Conservation (phyloP, 768 basidiomycete genomes). For the Pleurotus eryngii region DNA sequence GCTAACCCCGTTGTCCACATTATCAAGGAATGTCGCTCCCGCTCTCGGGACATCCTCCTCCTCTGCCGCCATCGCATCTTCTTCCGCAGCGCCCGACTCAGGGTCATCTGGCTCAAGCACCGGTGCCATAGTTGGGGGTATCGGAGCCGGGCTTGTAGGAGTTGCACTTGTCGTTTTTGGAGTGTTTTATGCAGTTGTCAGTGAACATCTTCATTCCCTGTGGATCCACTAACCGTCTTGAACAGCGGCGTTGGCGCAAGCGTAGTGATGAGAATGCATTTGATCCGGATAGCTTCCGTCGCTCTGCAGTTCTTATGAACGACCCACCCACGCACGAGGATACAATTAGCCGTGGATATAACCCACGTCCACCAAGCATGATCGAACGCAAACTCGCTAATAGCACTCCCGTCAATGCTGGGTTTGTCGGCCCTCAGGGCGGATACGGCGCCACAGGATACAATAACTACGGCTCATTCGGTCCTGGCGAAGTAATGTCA, state of each 20-base stretch:
- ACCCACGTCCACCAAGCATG: slow-evolving; percentile 65
- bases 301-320: slow-evolving; percentile 58
- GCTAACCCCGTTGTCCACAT: not conserved
- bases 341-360: slow-evolving; percentile 37
- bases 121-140: slow-evolving; percentile 36
- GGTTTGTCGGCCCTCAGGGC: not conserved
- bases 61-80: slow-evolving; percentile 6
- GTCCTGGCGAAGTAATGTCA: not conserved
- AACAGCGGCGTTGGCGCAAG: slow-evolving; percentile 41
- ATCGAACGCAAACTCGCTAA: slow-evolving; percentile 45
- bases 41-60: not conserved
- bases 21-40: not conserved
- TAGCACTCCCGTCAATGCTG: slow-evolving; percentile 4
- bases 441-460: not conserved
- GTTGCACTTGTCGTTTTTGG: slow-evolving; percentile 37
- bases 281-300: slow-evolving; percentile 55
- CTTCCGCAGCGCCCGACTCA: slow-evolving; percentile 12
- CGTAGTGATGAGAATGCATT: slow-evolving; percentile 44
- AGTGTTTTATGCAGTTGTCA: slow-evolving; percentile 45
- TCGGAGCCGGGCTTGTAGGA: slow-evolving; percentile 44
- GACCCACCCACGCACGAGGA: slow-evolving; percentile 47
- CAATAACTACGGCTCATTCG: not conserved
- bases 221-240: not conserved
- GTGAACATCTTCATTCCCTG: slow-evolving; percentile 14
- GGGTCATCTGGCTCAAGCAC: slow-evolving; percentile 17